Evolutionary conservation across 2,329 filamentous ascomycete species (phyloP), one percentile per base, ranked within the genome.

Genomic region (Aspergillus fischeri): DNA sequence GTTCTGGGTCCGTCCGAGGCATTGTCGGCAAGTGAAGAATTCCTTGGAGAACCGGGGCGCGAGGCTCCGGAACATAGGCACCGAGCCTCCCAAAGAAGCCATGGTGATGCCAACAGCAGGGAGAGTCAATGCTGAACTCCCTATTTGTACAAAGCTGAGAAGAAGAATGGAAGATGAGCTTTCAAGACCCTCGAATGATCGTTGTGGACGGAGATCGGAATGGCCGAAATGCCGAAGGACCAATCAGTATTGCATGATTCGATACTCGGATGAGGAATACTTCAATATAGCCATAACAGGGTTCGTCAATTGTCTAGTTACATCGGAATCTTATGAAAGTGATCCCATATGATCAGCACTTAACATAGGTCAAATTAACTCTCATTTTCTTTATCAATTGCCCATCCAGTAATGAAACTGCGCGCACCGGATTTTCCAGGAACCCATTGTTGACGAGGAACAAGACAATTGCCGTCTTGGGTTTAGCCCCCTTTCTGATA

Each of bases 1-100:
- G 48, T 65, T 64, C 51, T 70, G 68, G 45, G 61, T 71, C 25
- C 65, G 70, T 14, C 54, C 53, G 24, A 77, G 65, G 54, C 73
- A 77, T 70, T 75, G 74, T n/a, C 69, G 72, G 59, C 76, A 76
- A 50, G 72, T 72, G 62, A 77, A 77, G 54, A 77, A 64, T 29
- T 73, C 70, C 49, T 68, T 72, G 4, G 74, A 69, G 6, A 77
- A 49, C 41, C 73, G 70, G 49, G 71, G 72, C 49, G 71, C 69
- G 48, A 73, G 50, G 41, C 70, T 65, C 65, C 71, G 67, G 59
- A 74, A 70, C 52, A 70, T 56, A 25, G 71, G 66, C 51, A 66
- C 55, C 52, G 73, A 64, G 42, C 65, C 61, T 51, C 68, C 66
- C 49, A 74, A 53, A 32, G 70, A 67, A 56, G 72, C 72, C 73